phyloP scores from a whole-genome alignment of 2,329 filamentous ascomycete species.

The Xylariaceae sp. region DNA sequence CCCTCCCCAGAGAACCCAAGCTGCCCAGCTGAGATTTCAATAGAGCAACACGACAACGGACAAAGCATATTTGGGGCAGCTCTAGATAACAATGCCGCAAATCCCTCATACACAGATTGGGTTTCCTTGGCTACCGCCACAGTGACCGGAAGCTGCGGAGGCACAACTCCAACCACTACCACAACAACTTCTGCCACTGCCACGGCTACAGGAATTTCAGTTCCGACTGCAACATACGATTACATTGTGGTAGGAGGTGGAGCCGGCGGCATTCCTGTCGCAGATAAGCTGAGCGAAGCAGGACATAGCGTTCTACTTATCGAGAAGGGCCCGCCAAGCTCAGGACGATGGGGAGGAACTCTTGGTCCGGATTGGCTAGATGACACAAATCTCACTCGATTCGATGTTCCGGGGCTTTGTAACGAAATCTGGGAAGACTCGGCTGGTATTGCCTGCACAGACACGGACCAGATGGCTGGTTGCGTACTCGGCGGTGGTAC shows the following conservation, averaged over 20 bases:
- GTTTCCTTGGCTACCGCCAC: slow-evolving; percentile 39
- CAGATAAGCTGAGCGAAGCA: slow-evolving; percentile 58
- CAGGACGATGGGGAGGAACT: slow-evolving; percentile 60
- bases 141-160: slow-evolving; percentile 31
- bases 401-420: slow-evolving; percentile 67
- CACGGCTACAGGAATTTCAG: slow-evolving; percentile 30
- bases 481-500: slow-evolving; percentile 66
- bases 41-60: slow-evolving; percentile 52
- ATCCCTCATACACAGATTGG: slow-evolving; percentile 40
- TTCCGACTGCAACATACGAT: slow-evolving; percentile 46
- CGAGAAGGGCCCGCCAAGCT: slow-evolving; percentile 57
- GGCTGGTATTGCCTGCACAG: slow-evolving; percentile 60
- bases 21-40: slow-evolving; percentile 39
- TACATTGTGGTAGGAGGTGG: slow-evolving; percentile 59
- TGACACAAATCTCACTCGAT: slow-evolving; percentile 60
- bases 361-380: slow-evolving; percentile 59
- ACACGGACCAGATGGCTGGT: slow-evolving; percentile 69
- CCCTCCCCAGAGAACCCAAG: slow-evolving; percentile 36
- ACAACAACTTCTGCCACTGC: slow-evolving; percentile 21
- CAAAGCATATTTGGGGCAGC: slow-evolving; percentile 49
- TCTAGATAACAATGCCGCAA: slow-evolving; percentile 31
- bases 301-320: slow-evolving; percentile 62
- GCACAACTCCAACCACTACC: slow-evolving; percentile 19
- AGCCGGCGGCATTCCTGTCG: slow-evolving; percentile 54
- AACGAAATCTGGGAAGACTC: slow-evolving; percentile 66